phyloP scores from a whole-genome alignment of 2,329 filamentous ascomycete genomes.

The Lecanicillium sp. region DNA sequence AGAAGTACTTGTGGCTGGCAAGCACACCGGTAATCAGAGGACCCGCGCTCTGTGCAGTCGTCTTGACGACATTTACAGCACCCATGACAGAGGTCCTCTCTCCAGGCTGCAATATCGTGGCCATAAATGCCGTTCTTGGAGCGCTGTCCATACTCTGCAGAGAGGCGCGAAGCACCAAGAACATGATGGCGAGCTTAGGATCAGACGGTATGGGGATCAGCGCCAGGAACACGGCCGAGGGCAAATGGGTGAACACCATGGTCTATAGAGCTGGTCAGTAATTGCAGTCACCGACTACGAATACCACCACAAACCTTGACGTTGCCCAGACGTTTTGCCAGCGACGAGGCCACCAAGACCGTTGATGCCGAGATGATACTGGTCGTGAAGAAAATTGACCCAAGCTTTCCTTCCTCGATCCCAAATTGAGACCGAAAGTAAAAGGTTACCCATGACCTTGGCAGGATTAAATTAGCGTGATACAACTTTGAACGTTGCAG shows the following conservation, averaged over 20 bases:
- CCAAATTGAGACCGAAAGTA: constrained; percentile 46
- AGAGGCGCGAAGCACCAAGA: constrained; percentile 57
- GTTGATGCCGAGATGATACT: constrained; percentile 46
- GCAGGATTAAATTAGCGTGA: too few species aligned
- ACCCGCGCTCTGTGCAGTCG: constrained; percentile 54
- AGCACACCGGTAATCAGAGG: constrained; percentile 60
- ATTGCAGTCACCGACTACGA: constrained; percentile 16
- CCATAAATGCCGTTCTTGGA: constrained; percentile 63
- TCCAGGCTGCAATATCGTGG: constrained; percentile 54
- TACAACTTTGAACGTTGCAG: too few species aligned
- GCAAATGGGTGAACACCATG: constrained; percentile 71
- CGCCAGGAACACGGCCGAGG: constrained; percentile 58
- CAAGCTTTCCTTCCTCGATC: constrained; percentile 44
- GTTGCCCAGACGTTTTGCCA: constrained; percentile 53
- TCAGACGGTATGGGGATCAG: constrained; percentile 54
- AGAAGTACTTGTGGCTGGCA: constrained; percentile 49
- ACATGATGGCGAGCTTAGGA: constrained; percentile 47
- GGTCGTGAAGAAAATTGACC: constrained; percentile 49
- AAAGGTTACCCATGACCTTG: constrained; percentile 53
- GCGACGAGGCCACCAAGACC: constrained; percentile 46
- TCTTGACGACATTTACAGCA: constrained; percentile 63
- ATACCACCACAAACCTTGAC: constrained; percentile 53
- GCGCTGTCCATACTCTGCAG: constrained; percentile 65
- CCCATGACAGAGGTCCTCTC: constrained; percentile 71
- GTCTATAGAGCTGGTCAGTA: constrained; percentile 35